A percentile compares a stretch with the other conserved stretches of the same genome.
phyloP scores from a whole-genome alignment of 129 eudicot genomes.

The Lactuca saligna region DNA sequence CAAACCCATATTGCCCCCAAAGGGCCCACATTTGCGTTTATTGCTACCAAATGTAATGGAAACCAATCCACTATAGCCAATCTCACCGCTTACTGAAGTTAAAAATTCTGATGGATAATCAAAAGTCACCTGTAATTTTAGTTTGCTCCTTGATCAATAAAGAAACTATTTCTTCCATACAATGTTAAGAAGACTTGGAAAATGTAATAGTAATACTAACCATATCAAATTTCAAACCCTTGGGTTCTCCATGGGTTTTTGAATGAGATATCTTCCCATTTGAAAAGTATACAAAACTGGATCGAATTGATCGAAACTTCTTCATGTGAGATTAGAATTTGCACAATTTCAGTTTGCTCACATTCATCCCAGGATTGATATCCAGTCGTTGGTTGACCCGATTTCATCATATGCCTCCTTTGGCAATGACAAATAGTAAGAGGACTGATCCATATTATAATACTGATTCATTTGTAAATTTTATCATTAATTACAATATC shows the following conservation, averaged over 20 bases:
- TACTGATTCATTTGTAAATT: no score
- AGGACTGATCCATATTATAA: background rate
- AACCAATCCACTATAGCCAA: background rate
- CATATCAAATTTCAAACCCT: background rate
- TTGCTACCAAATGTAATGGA: constrained; percentile 19
- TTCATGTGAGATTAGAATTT: constrained; percentile 20
- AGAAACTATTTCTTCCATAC: background rate
- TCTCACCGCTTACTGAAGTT: constrained; percentile 17
- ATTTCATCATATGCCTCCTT: constrained; percentile 8
- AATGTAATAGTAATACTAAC: background rate
- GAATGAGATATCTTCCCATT: background rate
- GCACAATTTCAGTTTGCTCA: constrained; percentile 11
- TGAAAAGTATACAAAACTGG: constrained; percentile 16
- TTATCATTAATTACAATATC: background rate
- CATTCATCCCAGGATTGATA: constrained; percentile 11
- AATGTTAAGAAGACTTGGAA: no score
- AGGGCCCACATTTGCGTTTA: constrained; percentile 20
- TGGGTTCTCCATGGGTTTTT: constrained; percentile 14
- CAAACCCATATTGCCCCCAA: background rate
- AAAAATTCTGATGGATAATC: constrained; percentile 18
- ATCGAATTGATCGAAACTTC: constrained; percentile 10
- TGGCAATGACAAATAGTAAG: background rate
- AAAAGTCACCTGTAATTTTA: constrained; percentile 13
- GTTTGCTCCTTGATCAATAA: no score
- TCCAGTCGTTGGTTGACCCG: background rate